Base-by-base conservation (phyloP, 345 rosid species). In the Combretum micranthum region DNA sequence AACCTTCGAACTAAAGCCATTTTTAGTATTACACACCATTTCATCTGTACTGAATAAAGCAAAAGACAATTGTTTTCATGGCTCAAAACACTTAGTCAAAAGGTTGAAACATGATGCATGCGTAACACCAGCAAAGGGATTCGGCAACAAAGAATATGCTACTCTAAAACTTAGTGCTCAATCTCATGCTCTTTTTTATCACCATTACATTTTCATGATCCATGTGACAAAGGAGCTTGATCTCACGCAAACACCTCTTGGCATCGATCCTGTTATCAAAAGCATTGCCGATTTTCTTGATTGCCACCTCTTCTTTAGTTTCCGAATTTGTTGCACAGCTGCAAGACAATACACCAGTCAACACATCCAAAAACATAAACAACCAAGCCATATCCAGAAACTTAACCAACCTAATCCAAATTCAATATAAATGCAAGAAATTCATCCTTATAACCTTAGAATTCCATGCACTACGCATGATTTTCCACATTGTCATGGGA, bases 231-330 rank as follows among this genome's bases (percentile, higher is more conserved):
- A 88, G 92, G 61, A 93, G 96, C 71, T 93, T 89, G 64, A 93
- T 93, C 80, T 93, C 99, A 2, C 97, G 79, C 47, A 91, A 78
- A 13, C 90, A 88, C 74, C 96, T 77, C 69, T 91, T 91, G 51
- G 98, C 98, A 65, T 87, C 97, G 12, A 87, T 70, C 65, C 91
- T 81, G 68, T 93, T 93, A 50, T 86, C 97, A 64, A 93, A 93
- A 2, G 99, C 96, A 63, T 85, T 93, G 44, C 81, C 80, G 58
- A 89, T 83, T 81, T 89, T 93, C 83, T 93, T 93, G 59, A 89
- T 83, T 2, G 97, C 96, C 53, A 89, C 96, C 47, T 83, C 94
- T 73, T 93, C 96, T 46, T 74, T 66, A 8, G 98, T 85, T 79
- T 77, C 88, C 2, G 90, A 77, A 64, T 91, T 81, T 51, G 54